Conservation (phyloP, 257 asterid species). For the Vinca minor region DNA sequence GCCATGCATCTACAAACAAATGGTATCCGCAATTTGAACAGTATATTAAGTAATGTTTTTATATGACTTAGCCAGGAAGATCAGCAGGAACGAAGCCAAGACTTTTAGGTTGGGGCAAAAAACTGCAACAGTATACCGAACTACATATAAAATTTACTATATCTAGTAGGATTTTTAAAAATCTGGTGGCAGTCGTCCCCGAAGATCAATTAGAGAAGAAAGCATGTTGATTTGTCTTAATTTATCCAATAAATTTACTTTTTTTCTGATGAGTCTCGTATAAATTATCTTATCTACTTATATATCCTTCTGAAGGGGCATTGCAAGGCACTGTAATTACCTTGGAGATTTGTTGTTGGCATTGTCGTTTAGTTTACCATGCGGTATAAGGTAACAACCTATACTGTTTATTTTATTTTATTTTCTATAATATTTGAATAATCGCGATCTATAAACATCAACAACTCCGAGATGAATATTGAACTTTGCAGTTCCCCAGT, state of each 20-base stretch:
- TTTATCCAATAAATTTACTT: not conserved
- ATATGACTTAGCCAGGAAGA: no score
- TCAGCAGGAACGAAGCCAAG: no score
- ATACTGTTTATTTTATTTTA: not conserved
- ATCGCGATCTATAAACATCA: not conserved
- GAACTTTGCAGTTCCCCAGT: slow-evolving; percentile 62
- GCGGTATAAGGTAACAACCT: slow-evolving; percentile 70
- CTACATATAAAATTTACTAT: no score
- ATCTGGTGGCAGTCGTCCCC: no score
- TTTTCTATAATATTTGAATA: not conserved
- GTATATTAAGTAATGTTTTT: not conserved
- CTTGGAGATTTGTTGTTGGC: slow-evolving; percentile 92
- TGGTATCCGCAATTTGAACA: not conserved
- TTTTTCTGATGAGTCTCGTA: no score
- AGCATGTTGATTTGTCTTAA: slow-evolving; percentile 4
- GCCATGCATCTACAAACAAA: no score
- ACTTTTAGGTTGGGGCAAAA: no score
- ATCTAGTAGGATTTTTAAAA: no score
- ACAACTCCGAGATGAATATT: not conserved
- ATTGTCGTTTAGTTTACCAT: slow-evolving; percentile 85
- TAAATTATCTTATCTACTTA: no score
- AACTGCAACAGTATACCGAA: no score
- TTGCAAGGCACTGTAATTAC: slow-evolving; percentile 91
- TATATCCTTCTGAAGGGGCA: slow-evolving; percentile 63
- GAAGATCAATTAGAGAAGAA: not conserved